Base-by-base conservation (phyloP, 257 asterid genomes). In the Lithospermum erythrorhizon region DNA sequence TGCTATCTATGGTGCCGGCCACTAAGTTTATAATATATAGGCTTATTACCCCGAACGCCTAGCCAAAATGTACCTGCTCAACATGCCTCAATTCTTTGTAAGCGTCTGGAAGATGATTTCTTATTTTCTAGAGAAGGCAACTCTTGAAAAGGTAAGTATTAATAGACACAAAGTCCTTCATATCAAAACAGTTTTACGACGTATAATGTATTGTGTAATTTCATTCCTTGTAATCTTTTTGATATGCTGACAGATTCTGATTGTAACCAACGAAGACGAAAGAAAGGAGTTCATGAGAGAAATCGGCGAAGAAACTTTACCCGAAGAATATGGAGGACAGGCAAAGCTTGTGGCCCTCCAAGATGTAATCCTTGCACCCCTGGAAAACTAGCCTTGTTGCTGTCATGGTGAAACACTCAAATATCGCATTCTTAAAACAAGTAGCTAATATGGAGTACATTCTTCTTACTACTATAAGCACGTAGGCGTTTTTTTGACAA, bases 11-110 rank as follows among this genome's bases (percentile, higher is more conserved):
- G 15, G 6, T 15, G 23, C 35, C 61, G 57, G 25, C 67, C 29
- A 54, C 25, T 58, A 37, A 11, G 49, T 41, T 41, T 18, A 41
- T 41, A 13, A 13, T 41, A 11, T 18, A 9, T 64, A 83, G 96
- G 78, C 83, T 21, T 89, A 86, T 57, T 89, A 89, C 70, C 94
- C 96, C 0, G 94, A 86, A 70, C 85, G 96, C 55, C 73, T 86
- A 57, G 82, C 83, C 64, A 68, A 79, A 81, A 72, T 70, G 17
- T 89, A 82, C 78, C 55, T 86, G 9, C 54, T 83, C 49, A 64
- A 86, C 73, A 83, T 89, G 95, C 94, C 94, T 1, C 78, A 78
- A 15, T 86, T 89, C 73, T 86, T 89, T 63, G 94, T 80, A 56
- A 67, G 80, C 15, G 71, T 84, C 19, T 86, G 96, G 96, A 82